phyloP scores from a whole-genome alignment of 1,284 basidiomycete species.

The Mycena citricolor region DNA sequence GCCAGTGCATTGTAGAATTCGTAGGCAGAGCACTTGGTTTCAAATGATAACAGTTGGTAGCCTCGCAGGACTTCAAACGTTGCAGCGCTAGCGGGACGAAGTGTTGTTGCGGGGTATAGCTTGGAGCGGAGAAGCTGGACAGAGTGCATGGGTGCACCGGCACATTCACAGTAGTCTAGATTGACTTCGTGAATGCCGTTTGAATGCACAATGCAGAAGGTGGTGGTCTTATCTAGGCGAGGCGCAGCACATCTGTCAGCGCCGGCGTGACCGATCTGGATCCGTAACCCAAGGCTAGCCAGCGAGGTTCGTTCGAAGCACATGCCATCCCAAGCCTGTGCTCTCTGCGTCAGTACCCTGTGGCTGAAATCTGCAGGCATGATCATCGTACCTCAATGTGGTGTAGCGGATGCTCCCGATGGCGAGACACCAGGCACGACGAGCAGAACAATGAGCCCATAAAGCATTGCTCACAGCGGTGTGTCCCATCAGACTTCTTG shows the following conservation, averaged over 20 bases:
- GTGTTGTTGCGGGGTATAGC: constrained; percentile 27
- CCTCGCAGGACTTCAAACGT: constrained; percentile 9
- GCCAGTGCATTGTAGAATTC: constrained; percentile 23
- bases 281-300: not conserved
- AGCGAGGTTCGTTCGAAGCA: not conserved
- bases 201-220: constrained; percentile 18
- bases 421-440: no score
- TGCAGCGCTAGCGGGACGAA: constrained; percentile 5
- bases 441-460: no score
- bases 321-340: not conserved
- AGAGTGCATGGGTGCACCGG: not conserved
- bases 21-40: constrained; percentile 12
- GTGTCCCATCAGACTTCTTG: no score
- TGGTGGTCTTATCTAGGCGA: no score
- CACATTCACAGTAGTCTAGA: constrained; percentile 32
- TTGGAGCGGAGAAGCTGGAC: constrained; percentile 26
- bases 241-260: not conserved
- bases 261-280: constrained; percentile 2
- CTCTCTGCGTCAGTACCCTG: no score
- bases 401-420: no score
- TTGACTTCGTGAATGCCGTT: constrained; percentile 28
- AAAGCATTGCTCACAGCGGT: no score
- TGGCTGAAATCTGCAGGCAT: no score
- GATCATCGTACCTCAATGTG: no score
- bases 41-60: constrained; percentile 10